Conservation (phyloP, 2,329 filamentous ascomycete genomes). For the Pseudopyrenochaeta lycopersici region DNA sequence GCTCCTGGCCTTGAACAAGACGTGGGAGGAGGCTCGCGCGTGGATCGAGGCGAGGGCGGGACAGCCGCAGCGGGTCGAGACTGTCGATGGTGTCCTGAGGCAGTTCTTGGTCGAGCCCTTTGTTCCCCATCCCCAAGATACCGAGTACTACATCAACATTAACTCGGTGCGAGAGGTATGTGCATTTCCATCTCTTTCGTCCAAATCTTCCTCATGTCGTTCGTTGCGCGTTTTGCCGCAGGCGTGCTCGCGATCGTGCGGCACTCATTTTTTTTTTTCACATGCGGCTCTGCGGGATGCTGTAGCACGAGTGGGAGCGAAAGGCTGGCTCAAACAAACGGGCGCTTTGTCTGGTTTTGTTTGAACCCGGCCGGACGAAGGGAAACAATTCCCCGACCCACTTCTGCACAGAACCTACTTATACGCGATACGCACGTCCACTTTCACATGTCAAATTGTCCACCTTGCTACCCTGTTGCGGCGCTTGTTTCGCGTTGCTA, state of each 20-base stretch:
- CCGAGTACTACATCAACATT: slow-evolving; percentile 99
- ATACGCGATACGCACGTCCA: slow-evolving; percentile 39
- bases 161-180: slow-evolving; percentile 99
- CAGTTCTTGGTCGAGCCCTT: slow-evolving; percentile 99
- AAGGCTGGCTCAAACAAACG: slow-evolving; percentile 26
- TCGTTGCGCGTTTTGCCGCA: background rate
- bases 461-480: slow-evolving; percentile 20
- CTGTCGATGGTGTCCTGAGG: slow-evolving; percentile 84
- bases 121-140: slow-evolving; percentile 92
- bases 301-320: slow-evolving; percentile 23
- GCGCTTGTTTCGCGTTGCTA: slow-evolving; percentile 19
- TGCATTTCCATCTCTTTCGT: slow-evolving; percentile 44
- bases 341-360: slow-evolving; percentile 47
- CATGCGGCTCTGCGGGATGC: slow-evolving; percentile 8
- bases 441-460: slow-evolving; percentile 46
- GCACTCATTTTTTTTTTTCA: slow-evolving; percentile 28
- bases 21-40: slow-evolving; percentile 90
- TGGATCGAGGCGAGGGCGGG: slow-evolving; percentile 94
- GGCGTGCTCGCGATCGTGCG: slow-evolving; percentile 7
- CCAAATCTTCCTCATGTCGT: slow-evolving; percentile 6
- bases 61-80: slow-evolving; percentile 93
- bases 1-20: slow-evolving; percentile 94
- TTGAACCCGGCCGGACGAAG: slow-evolving; percentile 50
- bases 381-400: slow-evolving; percentile 50
- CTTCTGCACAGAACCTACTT: slow-evolving; percentile 44